Percentiles rank a stretch among this genome's conserved stretches.
Conservation (phyloP, 2,329 filamentous ascomycete genomes). For the Myriosclerotinia scirpicola region DNA sequence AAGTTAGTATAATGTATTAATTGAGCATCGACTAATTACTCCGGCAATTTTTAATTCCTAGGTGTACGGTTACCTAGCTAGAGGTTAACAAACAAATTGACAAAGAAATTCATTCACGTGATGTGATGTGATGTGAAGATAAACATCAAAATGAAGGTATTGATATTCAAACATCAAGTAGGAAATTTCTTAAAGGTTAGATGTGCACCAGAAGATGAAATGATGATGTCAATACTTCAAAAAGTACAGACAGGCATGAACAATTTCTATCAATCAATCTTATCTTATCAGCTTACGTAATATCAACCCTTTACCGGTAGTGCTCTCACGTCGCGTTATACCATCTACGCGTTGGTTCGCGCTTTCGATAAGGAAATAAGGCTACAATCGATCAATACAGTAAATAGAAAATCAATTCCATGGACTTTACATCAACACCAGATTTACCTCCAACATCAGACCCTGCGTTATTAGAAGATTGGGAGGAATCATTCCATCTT, state of each 20-base stretch:
- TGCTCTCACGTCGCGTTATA: slow-evolving; percentile 1
- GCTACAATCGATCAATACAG: background rate
- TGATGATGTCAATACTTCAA: too few relatives aligned
- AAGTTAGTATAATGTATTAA: too few relatives aligned
- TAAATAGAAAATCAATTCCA: slow-evolving; percentile 25
- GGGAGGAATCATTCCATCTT: slow-evolving; percentile 28
- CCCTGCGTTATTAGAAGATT: slow-evolving; percentile 33
- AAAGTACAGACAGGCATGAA: too few relatives aligned
- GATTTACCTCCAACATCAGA: slow-evolving; percentile 33
- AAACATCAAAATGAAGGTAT: background rate
- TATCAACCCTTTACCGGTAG: too few relatives aligned
- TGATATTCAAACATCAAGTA: background rate
- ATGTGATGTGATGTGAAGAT: background rate
- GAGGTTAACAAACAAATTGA: background rate
- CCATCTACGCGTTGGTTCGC: slow-evolving; percentile 4
- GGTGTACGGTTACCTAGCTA: too few relatives aligned
- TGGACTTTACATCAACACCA: slow-evolving; percentile 32
- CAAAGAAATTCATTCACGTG: background rate
- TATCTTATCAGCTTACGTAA: background rate
- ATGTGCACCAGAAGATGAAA: too few relatives aligned
- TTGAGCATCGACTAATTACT: too few relatives aligned
- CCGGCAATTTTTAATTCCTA: too few relatives aligned
- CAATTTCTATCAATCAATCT: too few relatives aligned
- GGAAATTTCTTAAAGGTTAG: too few relatives aligned
- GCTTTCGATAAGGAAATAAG: slow-evolving; percentile 7